Evolutionary conservation across 2,329 filamentous ascomycete species (phyloP).

Genomic region (Didymella arachidicola): DNA sequence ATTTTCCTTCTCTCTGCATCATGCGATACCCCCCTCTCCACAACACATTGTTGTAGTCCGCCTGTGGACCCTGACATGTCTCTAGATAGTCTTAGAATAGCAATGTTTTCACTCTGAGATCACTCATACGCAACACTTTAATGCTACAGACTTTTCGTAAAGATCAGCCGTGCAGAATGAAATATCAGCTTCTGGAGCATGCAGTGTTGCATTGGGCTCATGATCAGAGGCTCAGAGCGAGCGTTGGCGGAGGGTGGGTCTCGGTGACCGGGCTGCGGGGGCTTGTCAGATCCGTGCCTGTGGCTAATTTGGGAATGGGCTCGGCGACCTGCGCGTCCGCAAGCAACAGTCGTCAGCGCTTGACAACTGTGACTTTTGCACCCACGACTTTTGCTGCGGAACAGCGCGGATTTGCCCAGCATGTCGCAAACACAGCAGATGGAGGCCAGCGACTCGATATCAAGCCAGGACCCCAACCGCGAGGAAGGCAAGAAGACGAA

Average conservation of each 20-base stretch:
- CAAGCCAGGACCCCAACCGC: conserved; percentile 53
- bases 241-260: conserved; percentile 26
- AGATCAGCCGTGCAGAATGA: neutral
- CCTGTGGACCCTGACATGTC: conserved; percentile 17
- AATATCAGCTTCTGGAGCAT: neutral
- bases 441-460: conserved; percentile 54
- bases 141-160: neutral
- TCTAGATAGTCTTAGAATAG: conserved; percentile 18
- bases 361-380: conserved; percentile 26
- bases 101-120: conserved; percentile 8
- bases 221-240: neutral
- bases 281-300: conserved; percentile 27
- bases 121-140: neutral
- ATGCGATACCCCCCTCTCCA: conserved; percentile 29
- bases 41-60: conserved; percentile 29
- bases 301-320: conserved; percentile 36
- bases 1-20: conserved; percentile 27
- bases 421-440: conserved; percentile 58
- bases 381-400: conserved; percentile 37
- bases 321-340: conserved; percentile 23
- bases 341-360: conserved; percentile 22
- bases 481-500: conserved; percentile 71
- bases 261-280: conserved; percentile 21
- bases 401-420: conserved; percentile 38
- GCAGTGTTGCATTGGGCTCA: neutral